These are phyloP conservation scores for Aspergillus melleus DNA, from an alignment of 2,329 filamentous ascomycete species.

Conservation along the genomic window DNA sequence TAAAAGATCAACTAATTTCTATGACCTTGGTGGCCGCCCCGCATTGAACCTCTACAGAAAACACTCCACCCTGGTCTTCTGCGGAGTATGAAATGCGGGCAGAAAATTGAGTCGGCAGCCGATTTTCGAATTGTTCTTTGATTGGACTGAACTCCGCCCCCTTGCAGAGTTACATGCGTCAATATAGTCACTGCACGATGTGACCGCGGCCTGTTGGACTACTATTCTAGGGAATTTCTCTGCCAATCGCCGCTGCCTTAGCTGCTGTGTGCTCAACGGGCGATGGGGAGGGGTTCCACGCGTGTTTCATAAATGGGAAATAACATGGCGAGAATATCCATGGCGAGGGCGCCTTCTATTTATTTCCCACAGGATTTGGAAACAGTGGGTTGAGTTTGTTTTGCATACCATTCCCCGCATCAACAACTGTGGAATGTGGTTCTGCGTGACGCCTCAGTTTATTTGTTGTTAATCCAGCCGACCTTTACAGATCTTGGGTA, in stretches of 20 bases:
- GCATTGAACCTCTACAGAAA: no score
- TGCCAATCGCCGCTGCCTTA: not conserved
- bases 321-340: not conserved
- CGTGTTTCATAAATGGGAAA: not conserved
- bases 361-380: not conserved
- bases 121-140: not conserved
- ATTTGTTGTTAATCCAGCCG: not conserved
- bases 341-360: not conserved
- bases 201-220: not conserved
- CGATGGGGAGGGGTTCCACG: no score
- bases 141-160: not conserved
- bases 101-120: not conserved
- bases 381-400: not conserved
- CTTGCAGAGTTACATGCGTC: not conserved
- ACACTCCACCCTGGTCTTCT: not conserved
- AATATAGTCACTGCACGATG: not conserved
- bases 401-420: not conserved
- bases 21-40: no score
- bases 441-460: not conserved
- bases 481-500: not conserved
- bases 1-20: no score
- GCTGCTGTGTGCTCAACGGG: not conserved
- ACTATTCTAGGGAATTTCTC: not conserved
- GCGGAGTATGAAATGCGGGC: not conserved
- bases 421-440: not conserved